Conservation (phyloP, 371 early-diverging fungal species). For the Mucor indicus region DNA sequence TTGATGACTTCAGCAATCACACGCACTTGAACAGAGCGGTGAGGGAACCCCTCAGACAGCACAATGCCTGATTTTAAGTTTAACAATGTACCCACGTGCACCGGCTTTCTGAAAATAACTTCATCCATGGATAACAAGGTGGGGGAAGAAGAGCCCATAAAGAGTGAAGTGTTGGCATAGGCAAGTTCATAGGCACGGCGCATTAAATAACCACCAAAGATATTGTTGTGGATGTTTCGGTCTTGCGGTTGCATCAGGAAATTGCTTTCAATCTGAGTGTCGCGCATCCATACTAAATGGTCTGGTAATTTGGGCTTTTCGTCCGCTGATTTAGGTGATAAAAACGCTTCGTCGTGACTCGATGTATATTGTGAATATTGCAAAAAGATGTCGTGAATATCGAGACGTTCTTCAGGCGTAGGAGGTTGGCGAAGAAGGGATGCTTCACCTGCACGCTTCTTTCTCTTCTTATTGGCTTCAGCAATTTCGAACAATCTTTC, state of each 20-base stretch:
- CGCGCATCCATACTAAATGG: slow-evolving; percentile 83
- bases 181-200: slow-evolving; percentile 81
- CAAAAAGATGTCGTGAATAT: slow-evolving; percentile 82
- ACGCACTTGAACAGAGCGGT: slow-evolving; percentile 64
- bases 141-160: slow-evolving; percentile 43
- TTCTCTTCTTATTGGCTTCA: slow-evolving; percentile 69
- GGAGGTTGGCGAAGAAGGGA: slow-evolving; percentile 76
- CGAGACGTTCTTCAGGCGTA: slow-evolving; percentile 73
- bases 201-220: slow-evolving; percentile 88
- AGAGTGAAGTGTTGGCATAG: slow-evolving; percentile 67
- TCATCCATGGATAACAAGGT: slow-evolving; percentile 81
- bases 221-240: slow-evolving; percentile 89
- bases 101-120: slow-evolving; percentile 81
- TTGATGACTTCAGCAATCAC: slow-evolving; percentile 77
- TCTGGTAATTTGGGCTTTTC: slow-evolving; percentile 33
- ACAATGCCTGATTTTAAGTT: slow-evolving; percentile 68
- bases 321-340: slow-evolving; percentile 8
- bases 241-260: slow-evolving; percentile 80
- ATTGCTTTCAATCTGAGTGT: slow-evolving; percentile 73
- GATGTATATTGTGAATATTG: slow-evolving; percentile 53
- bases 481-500: slow-evolving; percentile 76
- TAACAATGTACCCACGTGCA: slow-evolving; percentile 81
- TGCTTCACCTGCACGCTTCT: slow-evolving; percentile 55
- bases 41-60: slow-evolving; percentile 48
- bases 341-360: slow-evolving; percentile 5